Evolutionary conservation across 2,329 filamentous ascomycete genomes (phyloP).

Genomic region (Ceratocystis alfenasii): DNA sequence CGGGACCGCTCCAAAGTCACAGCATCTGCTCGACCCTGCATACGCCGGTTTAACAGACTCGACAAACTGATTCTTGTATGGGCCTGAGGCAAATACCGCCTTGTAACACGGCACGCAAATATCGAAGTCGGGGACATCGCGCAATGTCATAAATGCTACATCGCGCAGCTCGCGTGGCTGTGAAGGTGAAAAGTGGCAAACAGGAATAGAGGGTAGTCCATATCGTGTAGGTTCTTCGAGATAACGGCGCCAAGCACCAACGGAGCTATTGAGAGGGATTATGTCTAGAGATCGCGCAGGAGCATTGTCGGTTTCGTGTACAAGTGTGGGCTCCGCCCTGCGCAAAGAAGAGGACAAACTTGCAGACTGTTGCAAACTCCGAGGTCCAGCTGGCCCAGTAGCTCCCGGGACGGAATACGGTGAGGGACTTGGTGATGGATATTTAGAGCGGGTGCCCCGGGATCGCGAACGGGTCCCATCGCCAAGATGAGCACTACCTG

Average conservation of each 20-base stretch:
- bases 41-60: slow-evolving; percentile 35
- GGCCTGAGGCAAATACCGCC: slow-evolving; percentile 54
- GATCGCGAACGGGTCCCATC: slow-evolving; percentile 14
- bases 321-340: slow-evolving; percentile 11
- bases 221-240: slow-evolving; percentile 41
- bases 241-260: slow-evolving; percentile 40
- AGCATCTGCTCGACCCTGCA: slow-evolving; percentile 38
- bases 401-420: slow-evolving; percentile 9
- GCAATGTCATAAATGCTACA: slow-evolving; percentile 67
- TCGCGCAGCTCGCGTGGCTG: slow-evolving; percentile 47
- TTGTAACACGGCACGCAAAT: slow-evolving; percentile 74
- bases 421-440: slow-evolving; percentile 10
- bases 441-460: slow-evolving; percentile 17
- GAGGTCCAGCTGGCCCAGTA: slow-evolving; percentile 22
- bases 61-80: slow-evolving; percentile 56
- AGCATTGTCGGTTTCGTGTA: background rate
- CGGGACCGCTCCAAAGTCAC: slow-evolving; percentile 63
- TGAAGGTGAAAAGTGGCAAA: slow-evolving; percentile 41
- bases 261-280: slow-evolving; percentile 15
- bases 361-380: slow-evolving; percentile 25
- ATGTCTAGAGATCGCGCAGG: background rate
- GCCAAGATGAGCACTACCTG: slow-evolving; percentile 23
- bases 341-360: slow-evolving; percentile 13
- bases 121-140: slow-evolving; percentile 56
- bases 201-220: slow-evolving; percentile 41